Base-by-base conservation (phyloP, 306 rosid genomes). In the Quercus berberidifolia region DNA sequence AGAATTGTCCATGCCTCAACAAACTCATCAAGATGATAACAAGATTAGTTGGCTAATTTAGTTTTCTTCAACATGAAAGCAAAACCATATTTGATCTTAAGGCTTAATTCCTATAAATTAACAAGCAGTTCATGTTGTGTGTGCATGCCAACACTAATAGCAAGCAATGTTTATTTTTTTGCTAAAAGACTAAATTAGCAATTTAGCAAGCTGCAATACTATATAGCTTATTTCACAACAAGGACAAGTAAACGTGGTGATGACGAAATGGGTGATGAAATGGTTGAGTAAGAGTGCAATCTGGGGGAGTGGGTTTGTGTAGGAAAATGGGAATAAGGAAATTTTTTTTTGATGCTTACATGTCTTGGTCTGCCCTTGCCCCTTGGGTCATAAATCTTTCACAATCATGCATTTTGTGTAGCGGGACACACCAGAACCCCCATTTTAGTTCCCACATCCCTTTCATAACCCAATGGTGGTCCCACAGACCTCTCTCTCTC, bases 271-370 rank as follows among this genome's bases (percentile, higher is more conserved):
- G 74, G n/a, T 87, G 90, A 87, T 84, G 90, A 70, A 67, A 78
- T 75, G 98, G 80, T 89, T 79, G 90, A 93, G 97, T 93, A 90
- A 88, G 90, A 88, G 85, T 87, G 91, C 90, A 85, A 87, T 79
- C 80, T 82, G 76, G 74, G 89, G 78, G 71, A 83, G 86, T 79
- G 90, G 84, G 72, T 35, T 64, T 81, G 76, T 81, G 67, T 86
- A 68, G 84, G 82, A 80, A 79, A 75, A 63, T 62, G 33, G 84
- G 74, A 80, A 38, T 38, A 38, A 90, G 64, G 68, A 78, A 54
- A 35, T 54, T 51, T 69, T 63, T 62, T 65, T 30, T 70, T 30
- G 78, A 49, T 70, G 80, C 82, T 80, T 60, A 84, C 79, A 76
- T 83, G 75, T 58, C 54, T 49, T 67, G 62, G 80, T 69, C 78